phyloP scores from a whole-genome alignment of 192 early-diverging fungal genomes.

The Backusella parvicylindrica region DNA sequence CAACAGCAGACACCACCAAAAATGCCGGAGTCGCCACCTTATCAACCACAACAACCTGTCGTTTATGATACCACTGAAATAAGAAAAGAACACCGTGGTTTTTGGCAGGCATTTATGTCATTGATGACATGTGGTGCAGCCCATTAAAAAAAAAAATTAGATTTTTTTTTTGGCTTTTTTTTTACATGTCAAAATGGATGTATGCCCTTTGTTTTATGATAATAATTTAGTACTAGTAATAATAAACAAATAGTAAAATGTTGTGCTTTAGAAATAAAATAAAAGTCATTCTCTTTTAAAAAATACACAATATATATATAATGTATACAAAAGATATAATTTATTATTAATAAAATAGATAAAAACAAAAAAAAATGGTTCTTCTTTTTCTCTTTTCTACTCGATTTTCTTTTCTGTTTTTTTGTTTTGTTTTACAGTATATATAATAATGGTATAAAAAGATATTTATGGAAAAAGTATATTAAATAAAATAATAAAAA shows the following conservation, averaged over 20 bases:
- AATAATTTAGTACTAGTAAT: background rate
- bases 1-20: background rate
- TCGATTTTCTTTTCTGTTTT: background rate
- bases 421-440: background rate
- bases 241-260: background rate
- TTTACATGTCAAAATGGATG: background rate
- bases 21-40: constrained; percentile 11
- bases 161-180: background rate
- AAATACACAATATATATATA: background rate
- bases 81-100: background rate
- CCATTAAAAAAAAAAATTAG: background rate
- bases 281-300: background rate
- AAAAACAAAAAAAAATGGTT: background rate
- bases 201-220: background rate
- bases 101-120: constrained; percentile 3
- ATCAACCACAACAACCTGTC: background rate
- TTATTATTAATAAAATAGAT: background rate
- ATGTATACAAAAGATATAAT: background rate
- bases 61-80: background rate
- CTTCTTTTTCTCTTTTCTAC: background rate
- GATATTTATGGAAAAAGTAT: background rate
- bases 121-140: constrained; percentile 5
- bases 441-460: background rate
- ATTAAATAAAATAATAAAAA: background rate
- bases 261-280: background rate